Conservation (phyloP, 805 yeast genomes). For the Ogataea paraovalis region DNA sequence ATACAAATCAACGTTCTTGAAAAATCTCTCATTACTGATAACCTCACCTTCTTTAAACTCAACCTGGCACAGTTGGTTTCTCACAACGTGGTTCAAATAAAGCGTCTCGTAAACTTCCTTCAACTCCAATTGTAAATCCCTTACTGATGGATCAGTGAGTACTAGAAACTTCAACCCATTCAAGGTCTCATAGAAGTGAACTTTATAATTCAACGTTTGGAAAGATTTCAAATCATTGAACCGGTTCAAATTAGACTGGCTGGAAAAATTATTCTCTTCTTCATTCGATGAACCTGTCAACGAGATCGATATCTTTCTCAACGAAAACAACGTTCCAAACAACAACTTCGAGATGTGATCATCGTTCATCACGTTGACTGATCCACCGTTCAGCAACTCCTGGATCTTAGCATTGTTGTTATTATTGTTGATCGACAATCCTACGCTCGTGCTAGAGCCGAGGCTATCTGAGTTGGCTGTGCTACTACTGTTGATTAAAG, state of each 20-base stretch:
- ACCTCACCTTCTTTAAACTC: conserved; percentile 51
- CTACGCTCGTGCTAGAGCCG: neutral
- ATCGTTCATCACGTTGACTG: conserved; percentile 50
- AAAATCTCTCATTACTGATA: conserved; percentile 55
- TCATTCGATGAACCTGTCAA: conserved; percentile 6
- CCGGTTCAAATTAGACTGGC: conserved; percentile 28
- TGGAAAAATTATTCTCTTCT: conserved; percentile 1
- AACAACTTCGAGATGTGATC: conserved; percentile 75
- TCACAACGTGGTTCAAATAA: conserved; percentile 57
- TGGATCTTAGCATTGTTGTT: conserved; percentile 8
- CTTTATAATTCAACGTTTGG: conserved; percentile 71
- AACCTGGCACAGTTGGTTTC: conserved; percentile 56
- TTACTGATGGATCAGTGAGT: conserved; percentile 60
- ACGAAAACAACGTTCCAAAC: conserved; percentile 79
- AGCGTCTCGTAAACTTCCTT: conserved; percentile 56
- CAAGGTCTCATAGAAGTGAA: conserved; percentile 77
- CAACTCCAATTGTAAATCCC: conserved; percentile 51
- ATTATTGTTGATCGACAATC: neutral
- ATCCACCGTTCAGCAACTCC: conserved; percentile 26
- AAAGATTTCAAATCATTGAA: conserved; percentile 35
- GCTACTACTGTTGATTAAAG: neutral
- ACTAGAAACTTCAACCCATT: conserved; percentile 74
- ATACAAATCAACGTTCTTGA: conserved; percentile 50
- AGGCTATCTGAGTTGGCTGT: neutral
- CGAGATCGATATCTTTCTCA: conserved; percentile 62